phyloP scores from a whole-genome alignment of 768 basidiomycete genomes.

The Lyophyllum atratum region DNA sequence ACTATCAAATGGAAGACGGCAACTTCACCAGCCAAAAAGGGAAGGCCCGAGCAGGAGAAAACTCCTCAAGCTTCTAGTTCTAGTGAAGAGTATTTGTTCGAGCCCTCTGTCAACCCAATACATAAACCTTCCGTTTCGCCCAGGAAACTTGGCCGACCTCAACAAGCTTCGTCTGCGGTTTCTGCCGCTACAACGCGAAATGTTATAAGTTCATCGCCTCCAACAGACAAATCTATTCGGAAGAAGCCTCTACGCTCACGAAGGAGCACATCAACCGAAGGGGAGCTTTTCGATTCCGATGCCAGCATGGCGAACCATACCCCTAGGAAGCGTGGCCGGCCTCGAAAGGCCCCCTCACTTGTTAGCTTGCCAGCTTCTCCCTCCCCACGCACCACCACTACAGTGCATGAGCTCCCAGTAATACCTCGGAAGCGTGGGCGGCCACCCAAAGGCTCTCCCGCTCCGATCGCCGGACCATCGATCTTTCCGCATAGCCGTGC shows the following conservation, averaged over 20 bases:
- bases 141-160: slow-evolving; percentile 1
- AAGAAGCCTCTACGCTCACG: not conserved
- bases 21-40: not conserved
- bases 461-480: not conserved
- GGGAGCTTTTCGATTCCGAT: slow-evolving; percentile 7
- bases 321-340: slow-evolving; percentile 1
- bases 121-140: not conserved
- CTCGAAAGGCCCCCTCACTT: not conserved
- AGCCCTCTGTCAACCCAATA: not conserved
- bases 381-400: not conserved
- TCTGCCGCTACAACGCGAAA: not conserved
- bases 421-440: slow-evolving; percentile 11
- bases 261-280: slow-evolving; percentile 3
- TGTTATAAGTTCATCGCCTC: not conserved
- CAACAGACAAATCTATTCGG: not conserved
- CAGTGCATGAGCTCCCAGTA: not conserved
- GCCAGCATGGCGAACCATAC: slow-evolving; percentile 1
- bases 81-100: not conserved
- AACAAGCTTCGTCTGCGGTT: not conserved
- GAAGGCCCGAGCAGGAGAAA: not conserved
- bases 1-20: not conserved
- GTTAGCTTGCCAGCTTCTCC: not conserved
- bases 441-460: slow-evolving; percentile 3
- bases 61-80: not conserved
- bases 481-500: not conserved